These are phyloP conservation scores for Scedosporium boydii DNA, from an alignment of 2,329 filamentous ascomycete species.

Conservation along the genomic window DNA sequence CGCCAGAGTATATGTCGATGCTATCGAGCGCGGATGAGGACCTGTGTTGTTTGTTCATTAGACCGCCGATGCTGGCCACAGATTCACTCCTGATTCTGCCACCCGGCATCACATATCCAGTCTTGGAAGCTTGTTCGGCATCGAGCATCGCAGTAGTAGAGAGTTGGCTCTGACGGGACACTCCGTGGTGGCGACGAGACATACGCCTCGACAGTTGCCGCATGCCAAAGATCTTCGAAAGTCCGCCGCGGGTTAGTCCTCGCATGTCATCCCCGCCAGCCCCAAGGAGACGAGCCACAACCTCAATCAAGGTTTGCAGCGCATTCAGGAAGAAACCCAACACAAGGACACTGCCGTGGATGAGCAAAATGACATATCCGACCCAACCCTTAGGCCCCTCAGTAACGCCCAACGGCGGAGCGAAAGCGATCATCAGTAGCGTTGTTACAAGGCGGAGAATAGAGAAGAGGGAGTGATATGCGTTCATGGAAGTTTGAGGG, in stretches of 20 bases:
- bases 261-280: slow-evolving; percentile 67
- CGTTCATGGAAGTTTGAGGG: slow-evolving; percentile 90
- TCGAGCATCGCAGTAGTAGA: slow-evolving; percentile 76
- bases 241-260: slow-evolving; percentile 66
- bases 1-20: slow-evolving; percentile 34
- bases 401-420: slow-evolving; percentile 69
- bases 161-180: slow-evolving; percentile 68
- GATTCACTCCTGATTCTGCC: slow-evolving; percentile 53
- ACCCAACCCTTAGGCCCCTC: slow-evolving; percentile 87
- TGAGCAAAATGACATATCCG: slow-evolving; percentile 78
- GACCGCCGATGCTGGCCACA: slow-evolving; percentile 45
- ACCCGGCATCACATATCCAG: slow-evolving; percentile 42
- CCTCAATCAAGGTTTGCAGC: slow-evolving; percentile 81
- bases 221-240: slow-evolving; percentile 86
- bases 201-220: slow-evolving; percentile 72
- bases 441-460: slow-evolving; percentile 66
- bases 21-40: slow-evolving; percentile 48
- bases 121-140: slow-evolving; percentile 55
- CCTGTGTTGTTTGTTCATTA: slow-evolving; percentile 31
- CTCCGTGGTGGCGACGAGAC: slow-evolving; percentile 47
- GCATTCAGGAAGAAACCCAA: slow-evolving; percentile 93
- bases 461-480: slow-evolving; percentile 82
- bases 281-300: slow-evolving; percentile 71
- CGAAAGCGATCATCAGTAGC: slow-evolving; percentile 72
- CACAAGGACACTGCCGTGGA: slow-evolving; percentile 76